Evolutionary conservation across 1,139 yeast genomes (phyloP), one percentile per base, ranked within the genome.

Genomic region (Saccharomyces hybrid): DNA sequence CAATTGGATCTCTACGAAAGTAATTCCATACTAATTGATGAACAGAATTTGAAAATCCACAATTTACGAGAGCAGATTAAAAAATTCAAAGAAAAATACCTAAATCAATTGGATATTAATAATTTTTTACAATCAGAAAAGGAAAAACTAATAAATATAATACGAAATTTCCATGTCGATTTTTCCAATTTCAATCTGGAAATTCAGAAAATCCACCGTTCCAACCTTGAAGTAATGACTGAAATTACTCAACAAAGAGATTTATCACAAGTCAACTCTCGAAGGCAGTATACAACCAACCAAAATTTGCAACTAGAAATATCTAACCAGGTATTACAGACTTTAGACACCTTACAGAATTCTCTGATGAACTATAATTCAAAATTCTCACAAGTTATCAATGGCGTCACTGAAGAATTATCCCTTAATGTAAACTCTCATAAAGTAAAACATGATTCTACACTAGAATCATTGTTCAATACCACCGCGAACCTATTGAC

Each of bases 31-130:
- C 67, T 72, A 53, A 70, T 76, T 6, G 78, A 73, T 23, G 83
- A 80, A 49, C 81, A 77, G 59, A 74, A 76, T 53, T 67, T 77
- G 11, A 73, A 74, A 56, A 70, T 78, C 25, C 73, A 71, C 29
- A 73, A 74, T 5, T 64, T 78, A 53, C 81, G 78, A 51, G 72
- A 71, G 34, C 81, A 77, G 60, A 66, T 77, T 47, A 71, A 67
- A 47, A 62, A 61, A 46, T 63, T 66, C 52, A 71, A 70, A 52
- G 57, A 53, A 2, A 69, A 69, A 28, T 66, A 66, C 53, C 72
- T 70, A 25, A 64, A 57, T 25, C 68, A 69, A 48, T 53, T 64
- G 23, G 61, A 61, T 16, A 55, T 65, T 26, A 58, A 64, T 29
- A 63, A 61, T 51, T 59, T 56, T 4, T 50, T 62, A 2, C 68